Evolutionary conservation across 2,329 filamentous ascomycete species (phyloP).

Genomic region (Colletotrichum costaricense): DNA sequence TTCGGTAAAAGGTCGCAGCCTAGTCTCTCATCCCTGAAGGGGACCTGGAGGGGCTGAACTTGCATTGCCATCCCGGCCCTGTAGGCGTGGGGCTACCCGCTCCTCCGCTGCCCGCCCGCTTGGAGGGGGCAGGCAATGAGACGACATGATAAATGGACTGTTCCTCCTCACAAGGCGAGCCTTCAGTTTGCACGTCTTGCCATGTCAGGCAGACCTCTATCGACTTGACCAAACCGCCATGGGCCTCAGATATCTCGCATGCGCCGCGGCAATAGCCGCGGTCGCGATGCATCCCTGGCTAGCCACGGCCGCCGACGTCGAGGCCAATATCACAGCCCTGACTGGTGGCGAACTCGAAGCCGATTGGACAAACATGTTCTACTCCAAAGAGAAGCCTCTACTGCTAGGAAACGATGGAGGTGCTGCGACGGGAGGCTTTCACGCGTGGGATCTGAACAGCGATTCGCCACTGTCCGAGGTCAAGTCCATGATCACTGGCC

Average conservation of each 20-base stretch:
- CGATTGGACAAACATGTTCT: slow-evolving; percentile 54
- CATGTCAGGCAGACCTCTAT: slow-evolving; percentile 19
- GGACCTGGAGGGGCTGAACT: slow-evolving; percentile 3
- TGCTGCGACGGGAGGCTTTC: slow-evolving; percentile 55
- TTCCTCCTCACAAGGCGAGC: slow-evolving; percentile 7
- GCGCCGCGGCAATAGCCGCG: slow-evolving; percentile 22
- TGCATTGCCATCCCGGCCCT: slow-evolving; percentile 10
- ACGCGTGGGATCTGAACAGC: slow-evolving; percentile 47
- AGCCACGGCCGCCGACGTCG: slow-evolving; percentile 9
- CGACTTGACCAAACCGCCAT: slow-evolving; percentile 21
- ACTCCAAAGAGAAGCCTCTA: slow-evolving; percentile 46
- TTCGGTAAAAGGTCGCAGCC: slow-evolving; percentile 3
- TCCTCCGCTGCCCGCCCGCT: not conserved
- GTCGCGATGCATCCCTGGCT: slow-evolving; percentile 24
- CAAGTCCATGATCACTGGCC: slow-evolving; percentile 48
- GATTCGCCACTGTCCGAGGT: slow-evolving; percentile 46
- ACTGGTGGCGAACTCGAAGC: slow-evolving; percentile 51
- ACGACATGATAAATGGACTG: slow-evolving; percentile 28
- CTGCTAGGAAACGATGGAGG: slow-evolving; percentile 60
- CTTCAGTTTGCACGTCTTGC: not conserved
- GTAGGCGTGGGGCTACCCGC: slow-evolving; percentile 2
- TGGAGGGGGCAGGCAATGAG: not conserved
- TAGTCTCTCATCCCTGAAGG: slow-evolving; percentile 3
- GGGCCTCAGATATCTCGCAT: slow-evolving; percentile 24
- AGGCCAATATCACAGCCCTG: slow-evolving; percentile 46